Percentiles rank a stretch among this genome's conserved stretches.
Conservation (phyloP, 1,139 yeast species). For the Suhomyces kunorum region DNA sequence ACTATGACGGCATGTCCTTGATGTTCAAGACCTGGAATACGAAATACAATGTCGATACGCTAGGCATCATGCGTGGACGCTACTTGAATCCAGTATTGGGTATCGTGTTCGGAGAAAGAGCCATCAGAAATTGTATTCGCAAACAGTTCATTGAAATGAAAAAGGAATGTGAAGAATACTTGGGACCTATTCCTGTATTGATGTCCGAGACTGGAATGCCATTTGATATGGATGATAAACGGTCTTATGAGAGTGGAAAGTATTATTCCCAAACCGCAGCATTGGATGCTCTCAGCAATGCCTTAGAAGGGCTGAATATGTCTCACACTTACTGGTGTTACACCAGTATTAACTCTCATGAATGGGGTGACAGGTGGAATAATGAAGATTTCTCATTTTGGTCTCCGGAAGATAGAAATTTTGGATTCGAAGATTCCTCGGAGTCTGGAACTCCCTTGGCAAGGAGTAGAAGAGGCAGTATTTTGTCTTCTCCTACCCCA, state of each 20-base stretch:
- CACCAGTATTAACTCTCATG: constrained; percentile 66
- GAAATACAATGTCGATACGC: constrained; percentile 78
- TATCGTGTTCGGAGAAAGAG: constrained; percentile 74
- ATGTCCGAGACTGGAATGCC: constrained; percentile 98
- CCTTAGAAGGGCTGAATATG: constrained; percentile 70
- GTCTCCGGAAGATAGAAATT: constrained; percentile 63
- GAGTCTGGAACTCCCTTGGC: no score
- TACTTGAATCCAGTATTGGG: constrained; percentile 78
- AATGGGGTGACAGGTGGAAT: constrained; percentile 91
- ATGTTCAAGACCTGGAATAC: constrained; percentile 86
- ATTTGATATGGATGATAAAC: constrained; percentile 82
- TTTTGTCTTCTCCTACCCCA: no score
- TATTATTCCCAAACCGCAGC: constrained; percentile 77
- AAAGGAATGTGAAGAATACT: constrained; percentile 55
- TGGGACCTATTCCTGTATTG: constrained; percentile 71
- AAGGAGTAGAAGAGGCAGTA: no score
- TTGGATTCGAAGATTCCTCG: constrained; percentile 21
- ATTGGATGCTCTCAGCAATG: constrained; percentile 76
- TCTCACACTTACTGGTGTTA: constrained; percentile 89
- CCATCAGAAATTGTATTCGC: constrained; percentile 69
- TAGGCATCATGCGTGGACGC: constrained; percentile 82
- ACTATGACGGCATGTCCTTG: constrained; percentile 88
- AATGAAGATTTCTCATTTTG: constrained; percentile 89
- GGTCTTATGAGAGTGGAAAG: constrained; percentile 64
- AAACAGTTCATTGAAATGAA: constrained; percentile 67